Conservation (phyloP, 1,284 basidiomycete species). For the Puccinia horiana region DNA sequence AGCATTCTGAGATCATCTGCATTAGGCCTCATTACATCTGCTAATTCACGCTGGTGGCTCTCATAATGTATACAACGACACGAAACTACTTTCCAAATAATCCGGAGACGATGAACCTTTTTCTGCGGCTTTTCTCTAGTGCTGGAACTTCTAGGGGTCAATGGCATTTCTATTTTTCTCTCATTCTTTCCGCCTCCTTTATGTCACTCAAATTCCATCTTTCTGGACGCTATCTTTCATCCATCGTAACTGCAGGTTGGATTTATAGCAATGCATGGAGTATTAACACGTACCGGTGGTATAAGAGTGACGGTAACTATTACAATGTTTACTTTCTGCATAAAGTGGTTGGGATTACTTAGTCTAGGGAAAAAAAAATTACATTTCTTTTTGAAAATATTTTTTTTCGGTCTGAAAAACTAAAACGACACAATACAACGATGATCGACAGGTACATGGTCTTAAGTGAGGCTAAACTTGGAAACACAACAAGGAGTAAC, state of each 20-base stretch:
- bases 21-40: not conserved
- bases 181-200: not conserved
- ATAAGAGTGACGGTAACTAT: constrained; percentile 29
- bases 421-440: not conserved
- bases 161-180: not conserved
- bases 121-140: constrained; percentile 31
- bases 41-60: too few relatives aligned
- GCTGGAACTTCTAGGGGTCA: constrained; percentile 36
- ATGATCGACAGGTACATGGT: constrained; percentile 29
- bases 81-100: constrained; percentile 42
- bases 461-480: constrained; percentile 33
- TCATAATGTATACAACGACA: not conserved
- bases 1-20: not conserved
- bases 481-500: constrained; percentile 8
- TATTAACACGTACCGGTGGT: constrained; percentile 34
- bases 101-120: constrained; percentile 36
- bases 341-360: not conserved
- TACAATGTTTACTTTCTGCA: not conserved
- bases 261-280: constrained; percentile 32
- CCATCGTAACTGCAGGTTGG: constrained; percentile 21
- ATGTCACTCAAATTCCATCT: not conserved
- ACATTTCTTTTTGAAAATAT: not conserved
- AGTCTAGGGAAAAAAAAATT: not conserved
- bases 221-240: not conserved
- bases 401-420: not conserved